These are phyloP conservation scores for Monascus ruber DNA, from an alignment of 2,329 filamentous ascomycete genomes.

Conservation along the genomic window DNA sequence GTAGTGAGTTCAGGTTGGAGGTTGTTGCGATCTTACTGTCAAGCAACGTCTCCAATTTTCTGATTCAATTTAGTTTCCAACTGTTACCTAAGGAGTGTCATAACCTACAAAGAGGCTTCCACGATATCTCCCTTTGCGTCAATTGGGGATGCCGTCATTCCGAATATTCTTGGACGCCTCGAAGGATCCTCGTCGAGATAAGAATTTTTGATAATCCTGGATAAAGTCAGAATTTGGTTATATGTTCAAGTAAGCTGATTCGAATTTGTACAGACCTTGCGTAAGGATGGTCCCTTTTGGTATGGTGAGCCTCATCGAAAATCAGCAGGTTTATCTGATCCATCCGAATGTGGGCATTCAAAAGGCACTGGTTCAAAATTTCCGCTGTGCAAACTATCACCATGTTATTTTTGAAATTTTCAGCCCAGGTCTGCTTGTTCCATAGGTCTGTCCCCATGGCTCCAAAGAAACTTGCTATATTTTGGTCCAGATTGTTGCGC, in stretches of 20 bases:
- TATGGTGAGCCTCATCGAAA: constrained; percentile 93
- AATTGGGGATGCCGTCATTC: constrained; percentile 94
- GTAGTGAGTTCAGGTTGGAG: constrained; percentile 47
- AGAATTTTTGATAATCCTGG: constrained; percentile 72
- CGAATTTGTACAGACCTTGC: constrained; percentile 41
- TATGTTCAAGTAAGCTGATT: too few relatives aligned
- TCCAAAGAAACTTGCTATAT: constrained; percentile 64
- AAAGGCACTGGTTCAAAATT: constrained; percentile 66
- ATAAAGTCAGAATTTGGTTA: constrained; percentile 3
- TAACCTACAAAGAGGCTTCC: constrained; percentile 47
- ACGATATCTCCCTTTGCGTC: constrained; percentile 67
- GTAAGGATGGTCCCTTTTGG: constrained; percentile 88
- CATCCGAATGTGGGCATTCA: constrained; percentile 70
- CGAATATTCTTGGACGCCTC: constrained; percentile 65
- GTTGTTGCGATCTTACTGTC: constrained; percentile 76
- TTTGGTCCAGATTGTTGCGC: constrained; percentile 65
- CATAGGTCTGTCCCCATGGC: constrained; percentile 51
- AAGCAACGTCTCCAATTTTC: constrained; percentile 63
- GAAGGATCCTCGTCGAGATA: constrained; percentile 46
- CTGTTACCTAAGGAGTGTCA: background rate
- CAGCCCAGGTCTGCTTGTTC: constrained; percentile 49
- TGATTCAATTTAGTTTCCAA: constrained; percentile 10
- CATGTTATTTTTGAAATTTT: constrained; percentile 54
- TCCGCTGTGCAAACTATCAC: constrained; percentile 88
- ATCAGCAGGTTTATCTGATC: constrained; percentile 76